Percentiles rank a stretch among this genome's conserved stretches.
These are phyloP conservation scores for Hymenoscyphus scutula DNA, from an alignment of 2,329 filamentous ascomycete species.

Conservation along the genomic window DNA sequence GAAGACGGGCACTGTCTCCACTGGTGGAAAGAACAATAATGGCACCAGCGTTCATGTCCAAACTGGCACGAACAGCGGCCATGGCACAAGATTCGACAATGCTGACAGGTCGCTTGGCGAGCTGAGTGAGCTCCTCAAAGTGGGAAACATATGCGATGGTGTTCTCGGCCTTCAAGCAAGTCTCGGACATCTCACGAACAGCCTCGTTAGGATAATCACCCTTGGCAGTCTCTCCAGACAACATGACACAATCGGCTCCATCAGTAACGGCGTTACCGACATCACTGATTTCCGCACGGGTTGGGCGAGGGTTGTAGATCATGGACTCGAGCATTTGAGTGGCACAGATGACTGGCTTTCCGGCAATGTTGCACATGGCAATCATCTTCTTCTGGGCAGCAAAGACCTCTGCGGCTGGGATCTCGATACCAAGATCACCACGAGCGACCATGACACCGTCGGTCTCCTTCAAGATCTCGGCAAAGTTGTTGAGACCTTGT, in stretches of 20 bases:
- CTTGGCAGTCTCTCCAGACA: constrained; percentile 99
- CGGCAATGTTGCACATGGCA: constrained; percentile 98
- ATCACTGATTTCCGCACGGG: constrained; percentile 96
- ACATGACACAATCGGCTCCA: constrained; percentile 98
- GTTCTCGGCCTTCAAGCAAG: constrained; percentile 93
- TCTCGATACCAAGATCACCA: constrained; percentile 98
- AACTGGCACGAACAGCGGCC: constrained; percentile 90
- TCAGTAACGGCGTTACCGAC: constrained; percentile 98
- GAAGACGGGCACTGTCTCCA: constrained; percentile 87
- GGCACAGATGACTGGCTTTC: constrained; percentile 98
- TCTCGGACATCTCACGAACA: constrained; percentile 97
- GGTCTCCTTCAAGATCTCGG: constrained; percentile 91
- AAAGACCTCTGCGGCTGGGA: constrained; percentile 97
- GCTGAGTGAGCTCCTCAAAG: constrained; percentile 89
- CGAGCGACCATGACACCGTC: constrained; percentile 99
- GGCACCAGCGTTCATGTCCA: constrained; percentile 93
- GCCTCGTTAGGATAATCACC: constrained; percentile 90
- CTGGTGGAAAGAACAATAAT: constrained; percentile 96
- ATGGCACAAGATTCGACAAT: constrained; percentile 95
- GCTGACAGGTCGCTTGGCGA: constrained; percentile 78
- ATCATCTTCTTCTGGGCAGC: constrained; percentile 99
- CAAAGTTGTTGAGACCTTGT: constrained; percentile 99
- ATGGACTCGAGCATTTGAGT: constrained; percentile 99
- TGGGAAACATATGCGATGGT: constrained; percentile 95
- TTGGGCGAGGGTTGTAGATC: constrained; percentile 99